Evolutionary conservation across 1,284 basidiomycete genomes (phyloP), one percentile per base, ranked within the genome.

Genomic region (Puccinia coronata): DNA sequence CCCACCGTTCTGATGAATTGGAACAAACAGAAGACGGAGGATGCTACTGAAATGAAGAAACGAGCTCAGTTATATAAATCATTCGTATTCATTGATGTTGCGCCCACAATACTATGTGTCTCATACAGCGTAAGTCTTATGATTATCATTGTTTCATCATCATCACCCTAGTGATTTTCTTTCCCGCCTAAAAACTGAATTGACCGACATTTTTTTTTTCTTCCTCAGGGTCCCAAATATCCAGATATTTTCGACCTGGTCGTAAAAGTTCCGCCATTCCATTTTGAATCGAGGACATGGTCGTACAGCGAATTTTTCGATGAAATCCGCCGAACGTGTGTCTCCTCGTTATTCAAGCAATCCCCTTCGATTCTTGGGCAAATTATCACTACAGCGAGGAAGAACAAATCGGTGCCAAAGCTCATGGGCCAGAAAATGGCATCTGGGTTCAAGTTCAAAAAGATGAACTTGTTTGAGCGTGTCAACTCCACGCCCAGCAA

Each of bases 261-360:
- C 34, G 72, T 81, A 4, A 81, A 75, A 59, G 73, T 81, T 41
- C 80, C 80, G 0, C 80, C 80, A 51, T 81, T 81, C 43, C 80
- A 81, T 70, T 81, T 81, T 16, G 80, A 81, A 59, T 74, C 80
- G 41, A 61, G 80, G 28, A 81, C 72, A 20, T 81, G 80, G 80
- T 81, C 80, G 0, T 81, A 81, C 55, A 81, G 80, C 47, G 80
- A 81, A 69, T 81, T 81, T 51, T 81, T 81, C 57, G 80, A 81
- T 75, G 80, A 81, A 70, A 81, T 81, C 16, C 80, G 80, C 16
- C 71, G 71, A 23, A 75, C 80, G 41, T 81, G 80, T 75, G 80
- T 81, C 59, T 53, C 72, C 39, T 81, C 72, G 18, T 61, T 81
- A 18, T 81, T 81, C 72, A 81, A 81, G 43, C 72, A 81, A 59